Evolutionary conservation across 2,329 filamentous ascomycete species (phyloP).

Genomic region (Diaporthe citrichinensis): DNA sequence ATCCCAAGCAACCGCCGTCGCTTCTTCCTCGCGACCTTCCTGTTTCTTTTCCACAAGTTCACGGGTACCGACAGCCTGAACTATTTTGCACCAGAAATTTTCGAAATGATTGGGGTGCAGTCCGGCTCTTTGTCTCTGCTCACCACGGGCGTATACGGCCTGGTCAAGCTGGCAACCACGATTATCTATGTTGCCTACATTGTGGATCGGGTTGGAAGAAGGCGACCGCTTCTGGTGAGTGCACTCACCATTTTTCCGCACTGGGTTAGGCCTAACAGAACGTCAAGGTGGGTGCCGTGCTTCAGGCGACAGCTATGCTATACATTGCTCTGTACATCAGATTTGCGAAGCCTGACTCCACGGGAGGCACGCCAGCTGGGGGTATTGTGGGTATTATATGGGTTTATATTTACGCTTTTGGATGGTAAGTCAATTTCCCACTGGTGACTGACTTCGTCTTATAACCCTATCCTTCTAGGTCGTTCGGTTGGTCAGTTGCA

Average conservation of each 20-base stretch:
- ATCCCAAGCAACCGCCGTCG: conserved; percentile 47
- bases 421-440: conserved; percentile 40
- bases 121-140: conserved; percentile 48
- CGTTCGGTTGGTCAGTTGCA: conserved; percentile 48
- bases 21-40: conserved; percentile 46
- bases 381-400: conserved; percentile 58
- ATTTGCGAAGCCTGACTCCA: conserved; percentile 50
- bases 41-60: conserved; percentile 57
- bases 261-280: background rate
- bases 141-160: conserved; percentile 52
- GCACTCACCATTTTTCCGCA: background rate
- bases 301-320: conserved; percentile 48
- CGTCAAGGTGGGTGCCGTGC: conserved; percentile 40
- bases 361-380: conserved; percentile 53
- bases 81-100: conserved; percentile 58
- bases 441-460: background rate
- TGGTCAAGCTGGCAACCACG: conserved; percentile 47
- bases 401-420: conserved; percentile 50
- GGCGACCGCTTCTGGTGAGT: conserved; percentile 46
- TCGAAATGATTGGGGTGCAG: conserved; percentile 55
- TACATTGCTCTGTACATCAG: conserved; percentile 52
- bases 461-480: conserved; percentile 35
- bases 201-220: conserved; percentile 45
- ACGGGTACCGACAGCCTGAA: conserved; percentile 57
- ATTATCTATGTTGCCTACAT: conserved; percentile 48